phyloP scores from a whole-genome alignment of 805 yeast species.

The Schwanniomyces occidentalis region DNA sequence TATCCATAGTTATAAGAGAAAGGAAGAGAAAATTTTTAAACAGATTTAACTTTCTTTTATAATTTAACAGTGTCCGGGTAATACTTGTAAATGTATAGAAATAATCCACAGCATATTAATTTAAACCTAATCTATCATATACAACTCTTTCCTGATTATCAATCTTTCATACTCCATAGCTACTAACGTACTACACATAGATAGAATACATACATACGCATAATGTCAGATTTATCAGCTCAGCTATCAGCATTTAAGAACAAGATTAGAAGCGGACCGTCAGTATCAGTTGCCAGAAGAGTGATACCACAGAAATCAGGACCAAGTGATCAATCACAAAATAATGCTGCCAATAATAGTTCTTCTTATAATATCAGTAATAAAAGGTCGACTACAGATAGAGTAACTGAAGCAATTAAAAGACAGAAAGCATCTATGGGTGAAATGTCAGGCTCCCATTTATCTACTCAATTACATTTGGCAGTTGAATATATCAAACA shows the following conservation, averaged over 20 bases:
- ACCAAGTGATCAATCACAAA: slow-evolving; percentile 1
- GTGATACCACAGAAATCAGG: slow-evolving; percentile 10
- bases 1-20: slow-evolving; percentile 8
- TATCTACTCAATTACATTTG: slow-evolving; percentile 82
- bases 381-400: slow-evolving; percentile 21
- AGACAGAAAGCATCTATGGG: slow-evolving; percentile 29
- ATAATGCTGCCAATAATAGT: slow-evolving; percentile 5
- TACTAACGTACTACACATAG: not conserved
- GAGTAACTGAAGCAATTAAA: slow-evolving; percentile 34
- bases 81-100: too few species aligned
- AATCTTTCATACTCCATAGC: too few species aligned
- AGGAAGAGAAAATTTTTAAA: slow-evolving; percentile 5
- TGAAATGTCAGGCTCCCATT: slow-evolving; percentile 54
- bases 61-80: too few species aligned
- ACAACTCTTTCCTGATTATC: too few species aligned
- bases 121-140: too few species aligned
- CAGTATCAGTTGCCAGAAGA: slow-evolving; percentile 35
- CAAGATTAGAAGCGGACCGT: slow-evolving; percentile 45
- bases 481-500: slow-evolving; percentile 88
- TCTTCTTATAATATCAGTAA: slow-evolving; percentile 5
- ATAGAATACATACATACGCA: not conserved
- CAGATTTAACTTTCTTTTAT: slow-evolving; percentile 3
- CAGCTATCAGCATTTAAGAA: slow-evolving; percentile 48
- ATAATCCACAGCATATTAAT: too few species aligned
- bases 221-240: slow-evolving; percentile 40